Conservation (phyloP, 2,329 filamentous ascomycete genomes). For the Rasamsonia emersonii region DNA sequence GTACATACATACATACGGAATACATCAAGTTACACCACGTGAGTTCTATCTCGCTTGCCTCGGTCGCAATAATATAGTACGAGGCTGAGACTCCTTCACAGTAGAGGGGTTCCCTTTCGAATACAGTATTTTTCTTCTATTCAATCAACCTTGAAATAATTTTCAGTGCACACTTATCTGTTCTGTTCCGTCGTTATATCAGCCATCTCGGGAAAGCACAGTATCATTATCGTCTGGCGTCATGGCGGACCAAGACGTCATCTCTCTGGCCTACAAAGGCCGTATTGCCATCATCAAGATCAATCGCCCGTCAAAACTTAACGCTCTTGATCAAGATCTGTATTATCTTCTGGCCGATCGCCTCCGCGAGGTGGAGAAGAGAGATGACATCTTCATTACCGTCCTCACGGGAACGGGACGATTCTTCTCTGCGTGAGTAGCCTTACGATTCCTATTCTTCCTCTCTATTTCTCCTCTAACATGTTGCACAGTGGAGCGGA, state of each 20-base stretch:
- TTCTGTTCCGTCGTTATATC: neutral
- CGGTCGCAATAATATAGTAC: no score
- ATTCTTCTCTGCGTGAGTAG: constrained; percentile 74
- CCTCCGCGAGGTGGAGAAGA: constrained; percentile 67
- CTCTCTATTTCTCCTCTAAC: constrained; percentile 1
- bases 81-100: no score
- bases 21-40: no score
- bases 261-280: constrained; percentile 56
- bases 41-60: no score
- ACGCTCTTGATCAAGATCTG: constrained; percentile 61
- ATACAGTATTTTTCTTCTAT: no score
- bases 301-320: constrained; percentile 77
- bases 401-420: constrained; percentile 72
- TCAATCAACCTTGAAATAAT: no score
- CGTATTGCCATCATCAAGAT: constrained; percentile 78
- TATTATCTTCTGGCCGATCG: constrained; percentile 71
- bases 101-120: no score
- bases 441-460: no score
- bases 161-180: no score
- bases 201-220: no score
- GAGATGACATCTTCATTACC: constrained; percentile 76
- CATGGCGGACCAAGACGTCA: constrained; percentile 32
- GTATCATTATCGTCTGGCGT: neutral
- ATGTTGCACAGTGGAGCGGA: constrained; percentile 63
- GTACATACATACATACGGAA: no score